Percentiles rank a stretch among this genome's conserved stretches.
phyloP scores from a whole-genome alignment of 2,329 filamentous ascomycete species.

The Epichloe typhina region DNA sequence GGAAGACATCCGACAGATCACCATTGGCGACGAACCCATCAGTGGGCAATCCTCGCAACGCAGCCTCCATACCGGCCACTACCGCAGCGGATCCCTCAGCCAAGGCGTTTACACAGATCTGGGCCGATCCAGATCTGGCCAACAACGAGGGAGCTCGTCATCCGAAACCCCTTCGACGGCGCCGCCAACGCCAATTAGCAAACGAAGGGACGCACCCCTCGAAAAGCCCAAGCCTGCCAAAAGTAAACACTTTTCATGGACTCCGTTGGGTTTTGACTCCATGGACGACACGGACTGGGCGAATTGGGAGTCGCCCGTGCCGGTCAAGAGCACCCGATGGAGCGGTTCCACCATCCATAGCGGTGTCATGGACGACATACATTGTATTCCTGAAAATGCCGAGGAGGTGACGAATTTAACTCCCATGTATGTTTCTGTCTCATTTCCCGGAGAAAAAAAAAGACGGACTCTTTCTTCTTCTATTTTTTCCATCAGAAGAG shows the following conservation, averaged over 20 bases:
- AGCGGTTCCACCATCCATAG: slow-evolving; percentile 45
- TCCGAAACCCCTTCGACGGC: slow-evolving; percentile 25
- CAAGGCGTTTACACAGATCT: slow-evolving; percentile 20
- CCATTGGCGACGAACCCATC: slow-evolving; percentile 84
- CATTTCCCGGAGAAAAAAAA: too few relatives aligned
- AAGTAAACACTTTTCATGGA: slow-evolving; percentile 47
- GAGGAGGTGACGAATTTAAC: slow-evolving; percentile 31
- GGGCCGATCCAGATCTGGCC: slow-evolving; percentile 33
- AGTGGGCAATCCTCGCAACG: slow-evolving; percentile 30
- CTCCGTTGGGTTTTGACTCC: slow-evolving; percentile 41
- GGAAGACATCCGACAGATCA: slow-evolving; percentile 88
- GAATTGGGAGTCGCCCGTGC: slow-evolving; percentile 47
- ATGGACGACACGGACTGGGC: slow-evolving; percentile 51
- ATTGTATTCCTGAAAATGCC: slow-evolving; percentile 31
- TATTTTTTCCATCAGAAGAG: neutral
- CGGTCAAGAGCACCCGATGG: slow-evolving; percentile 46
- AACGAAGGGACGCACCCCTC: slow-evolving; percentile 12
- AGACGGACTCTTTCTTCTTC: neutral
- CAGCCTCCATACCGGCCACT: slow-evolving; percentile 4
- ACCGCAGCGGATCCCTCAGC: slow-evolving; percentile 4
- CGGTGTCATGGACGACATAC: slow-evolving; percentile 28
- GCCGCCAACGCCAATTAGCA: slow-evolving; percentile 19
- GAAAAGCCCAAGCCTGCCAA: slow-evolving; percentile 26
- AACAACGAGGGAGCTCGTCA: slow-evolving; percentile 29
- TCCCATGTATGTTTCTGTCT: neutral